phyloP scores from a whole-genome alignment of 257 asterid species.

The Przewalskia tangutica region DNA sequence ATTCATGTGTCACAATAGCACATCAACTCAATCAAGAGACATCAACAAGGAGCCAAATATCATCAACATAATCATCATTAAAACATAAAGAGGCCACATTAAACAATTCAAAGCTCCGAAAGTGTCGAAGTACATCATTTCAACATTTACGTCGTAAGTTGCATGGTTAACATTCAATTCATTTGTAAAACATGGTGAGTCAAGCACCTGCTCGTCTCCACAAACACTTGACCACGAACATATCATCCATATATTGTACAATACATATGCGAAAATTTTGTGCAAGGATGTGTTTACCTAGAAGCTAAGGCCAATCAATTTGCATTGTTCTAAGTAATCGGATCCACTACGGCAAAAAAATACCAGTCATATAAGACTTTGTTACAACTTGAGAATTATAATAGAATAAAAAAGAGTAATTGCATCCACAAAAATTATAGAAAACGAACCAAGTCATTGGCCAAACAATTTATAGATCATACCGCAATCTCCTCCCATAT shows the following conservation, averaged over 20 bases:
- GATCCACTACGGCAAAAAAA: background rate
- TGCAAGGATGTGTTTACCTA: too few species aligned
- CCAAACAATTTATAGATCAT: background rate
- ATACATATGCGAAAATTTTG: too few species aligned
- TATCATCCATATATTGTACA: too few species aligned
- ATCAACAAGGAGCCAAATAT: background rate
- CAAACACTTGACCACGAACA: background rate
- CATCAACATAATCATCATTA: background rate
- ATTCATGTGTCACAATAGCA: background rate
- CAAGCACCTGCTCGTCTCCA: background rate
- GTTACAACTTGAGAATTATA: too few species aligned
- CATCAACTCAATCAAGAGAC: background rate
- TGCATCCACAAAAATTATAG: background rate
- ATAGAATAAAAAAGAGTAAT: background rate
- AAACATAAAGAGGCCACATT: background rate
- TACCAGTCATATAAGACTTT: background rate
- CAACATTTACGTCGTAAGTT: background rate
- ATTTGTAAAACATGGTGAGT: background rate
- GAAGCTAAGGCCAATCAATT: background rate
- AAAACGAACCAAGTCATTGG: background rate
- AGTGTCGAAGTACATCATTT: background rate
- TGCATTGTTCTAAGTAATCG: background rate
- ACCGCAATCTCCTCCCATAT: background rate
- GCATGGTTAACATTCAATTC: background rate
- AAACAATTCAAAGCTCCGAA: background rate